Base-by-base conservation (phyloP, 2,329 filamentous ascomycete genomes). In the Pseudocercospora fijiensis region DNA sequence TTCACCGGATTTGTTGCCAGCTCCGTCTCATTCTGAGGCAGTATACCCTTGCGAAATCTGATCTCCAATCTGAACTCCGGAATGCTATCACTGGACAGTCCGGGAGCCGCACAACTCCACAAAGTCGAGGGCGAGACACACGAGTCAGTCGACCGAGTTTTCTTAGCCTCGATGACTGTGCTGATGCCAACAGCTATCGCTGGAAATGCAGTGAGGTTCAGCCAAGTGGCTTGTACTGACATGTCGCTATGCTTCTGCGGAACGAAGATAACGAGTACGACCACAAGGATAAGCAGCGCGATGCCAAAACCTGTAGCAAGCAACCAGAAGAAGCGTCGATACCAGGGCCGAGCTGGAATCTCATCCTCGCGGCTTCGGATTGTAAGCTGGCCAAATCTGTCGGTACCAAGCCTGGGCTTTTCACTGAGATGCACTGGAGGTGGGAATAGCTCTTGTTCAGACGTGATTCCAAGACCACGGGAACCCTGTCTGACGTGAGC, bases 21-120 rank as follows among this genome's bases (percentile, higher is more conserved):
- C 59, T 70, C 67, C 7, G 70, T 73, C 60, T 70, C 67, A 51
- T 72, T 73, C 37, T 73, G 70, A 2, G 74, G 69, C 18, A 74
- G 51, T 11, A 80, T 85, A 4, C 81, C 83, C 65, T 87, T 87
- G 45, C 80, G 78, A 66, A 85, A 87, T 0, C 75, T 77, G 63
- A 97, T 93, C 69, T 95, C 85, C 67, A 97, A 81, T 56, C 90
- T 84, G 72, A 97, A 91, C 57, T 89, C 90, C 0, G 93, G 92
- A 72, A 91, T 86, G 66, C 89, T 84, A 0, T 87, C 80, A 37
- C 83, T 80, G 72, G 88, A 90, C 0, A 88, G 87, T 1, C 81
- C 79, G 88, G 93, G 92, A 16, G 96, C 77, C 10, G 88, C 85
- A 75, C 93, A 98, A 74, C 90, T 96, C 93, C 93, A 98, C 60